phyloP scores from a whole-genome alignment of 2,329 filamentous ascomycete genomes.

The Cladosporium sp. region DNA sequence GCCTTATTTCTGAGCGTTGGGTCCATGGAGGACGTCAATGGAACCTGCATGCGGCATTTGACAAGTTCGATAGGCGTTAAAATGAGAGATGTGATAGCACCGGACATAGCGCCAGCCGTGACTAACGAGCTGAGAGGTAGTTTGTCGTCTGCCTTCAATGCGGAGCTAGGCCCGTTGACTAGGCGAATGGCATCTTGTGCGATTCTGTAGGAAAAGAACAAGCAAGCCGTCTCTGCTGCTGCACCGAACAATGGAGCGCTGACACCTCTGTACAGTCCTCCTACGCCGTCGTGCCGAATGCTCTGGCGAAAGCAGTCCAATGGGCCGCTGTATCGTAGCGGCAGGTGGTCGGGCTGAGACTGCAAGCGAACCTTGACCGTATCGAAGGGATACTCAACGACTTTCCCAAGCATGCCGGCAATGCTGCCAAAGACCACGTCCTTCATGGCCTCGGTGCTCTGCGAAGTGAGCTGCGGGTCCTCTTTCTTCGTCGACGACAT shows the following conservation, averaged over 20 bases:
- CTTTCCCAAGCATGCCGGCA: conserved; percentile 86
- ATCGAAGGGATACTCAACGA: conserved; percentile 98
- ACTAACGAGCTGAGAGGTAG: conserved; percentile 72
- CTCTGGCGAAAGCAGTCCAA: conserved; percentile 92
- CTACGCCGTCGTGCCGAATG: conserved; percentile 69
- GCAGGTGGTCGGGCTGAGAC: conserved; percentile 82
- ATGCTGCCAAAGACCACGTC: conserved; percentile 87
- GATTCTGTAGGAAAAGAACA: conserved; percentile 86
- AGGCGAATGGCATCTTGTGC: conserved; percentile 53
- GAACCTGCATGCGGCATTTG: conserved; percentile 97
- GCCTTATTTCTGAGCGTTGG: conserved; percentile 20
- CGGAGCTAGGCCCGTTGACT: conserved; percentile 31
- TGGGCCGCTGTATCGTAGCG: conserved; percentile 77
- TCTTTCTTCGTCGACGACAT: conserved; percentile 9
- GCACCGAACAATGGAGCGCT: conserved; percentile 86
- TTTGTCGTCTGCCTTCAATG: conserved; percentile 35
- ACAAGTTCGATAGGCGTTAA: conserved; percentile 94
- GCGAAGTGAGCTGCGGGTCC: conserved; percentile 21
- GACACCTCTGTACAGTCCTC: conserved; percentile 85
- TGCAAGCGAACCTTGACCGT: conserved; percentile 96
- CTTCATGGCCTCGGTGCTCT: conserved; percentile 67
- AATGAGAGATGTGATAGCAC: conserved; percentile 82
- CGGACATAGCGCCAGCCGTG: conserved; percentile 77
- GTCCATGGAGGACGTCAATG: conserved; percentile 34
- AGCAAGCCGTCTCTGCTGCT: conserved; percentile 82